Percentiles rank a stretch among this genome's conserved stretches.
phyloP scores from a whole-genome alignment of 306 rosid species.

The Benincasa hispida region DNA sequence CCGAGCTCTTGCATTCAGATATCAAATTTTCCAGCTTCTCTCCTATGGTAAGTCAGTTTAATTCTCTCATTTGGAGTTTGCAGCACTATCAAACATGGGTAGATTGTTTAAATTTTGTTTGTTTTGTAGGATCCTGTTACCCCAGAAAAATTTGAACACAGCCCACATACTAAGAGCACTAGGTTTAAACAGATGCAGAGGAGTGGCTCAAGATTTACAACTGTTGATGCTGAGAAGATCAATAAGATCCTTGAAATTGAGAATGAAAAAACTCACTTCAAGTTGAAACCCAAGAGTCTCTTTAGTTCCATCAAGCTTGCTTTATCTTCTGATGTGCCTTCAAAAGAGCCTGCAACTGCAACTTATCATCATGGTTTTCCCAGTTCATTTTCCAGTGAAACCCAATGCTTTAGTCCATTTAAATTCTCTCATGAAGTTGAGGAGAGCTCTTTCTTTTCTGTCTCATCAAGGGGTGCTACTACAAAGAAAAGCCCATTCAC shows the following conservation, averaged over 20 bases:
- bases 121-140: conserved; percentile 61
- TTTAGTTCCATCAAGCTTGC: conserved; percentile 23
- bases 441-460: conserved; percentile 46
- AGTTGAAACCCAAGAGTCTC: conserved; percentile 32
- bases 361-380: conserved; percentile 37
- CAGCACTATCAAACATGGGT: background rate
- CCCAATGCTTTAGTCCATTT: conserved; percentile 32
- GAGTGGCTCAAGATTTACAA: conserved; percentile 39
- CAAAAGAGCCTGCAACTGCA: conserved; percentile 31
- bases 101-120: background rate
- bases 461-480: conserved; percentile 35
- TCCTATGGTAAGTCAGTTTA: conserved; percentile 31
- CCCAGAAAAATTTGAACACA: conserved; percentile 72
- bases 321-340: conserved; percentile 26
- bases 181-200: conserved; percentile 41
- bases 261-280: conserved; percentile 24
- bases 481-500: conserved; percentile 59
- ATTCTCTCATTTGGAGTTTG: background rate
- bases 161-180: conserved; percentile 35
- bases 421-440: conserved; percentile 30
- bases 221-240: conserved; percentile 16
- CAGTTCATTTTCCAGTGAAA: conserved; percentile 27
- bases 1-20: conserved; percentile 21
- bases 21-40: conserved; percentile 29
- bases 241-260: conserved; percentile 40